Conservation (phyloP, 148 eudicot genomes). For the Dysphania ambrosioides region DNA sequence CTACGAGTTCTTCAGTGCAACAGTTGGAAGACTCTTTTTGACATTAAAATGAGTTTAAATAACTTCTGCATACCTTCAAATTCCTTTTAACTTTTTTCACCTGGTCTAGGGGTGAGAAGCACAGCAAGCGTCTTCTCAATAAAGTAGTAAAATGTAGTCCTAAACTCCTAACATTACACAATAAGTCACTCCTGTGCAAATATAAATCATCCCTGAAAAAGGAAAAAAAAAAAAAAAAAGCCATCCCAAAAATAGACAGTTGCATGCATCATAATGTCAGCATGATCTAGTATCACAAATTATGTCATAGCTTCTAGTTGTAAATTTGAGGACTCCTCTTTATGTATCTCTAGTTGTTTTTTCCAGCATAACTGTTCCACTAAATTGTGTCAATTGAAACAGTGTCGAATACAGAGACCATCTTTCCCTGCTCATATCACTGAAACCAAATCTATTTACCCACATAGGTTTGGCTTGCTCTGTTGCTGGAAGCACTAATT, state of each 20-base stretch:
- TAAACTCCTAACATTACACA: no score
- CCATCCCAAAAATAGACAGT: background rate
- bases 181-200: no score
- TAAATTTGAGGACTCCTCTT: background rate
- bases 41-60: background rate
- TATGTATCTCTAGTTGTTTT: constrained; percentile 27
- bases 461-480: constrained; percentile 78
- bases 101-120: no score
- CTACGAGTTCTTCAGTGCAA: background rate
- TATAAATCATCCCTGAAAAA: no score
- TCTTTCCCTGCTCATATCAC: no score
- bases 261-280: background rate
- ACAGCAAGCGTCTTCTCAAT: no score
- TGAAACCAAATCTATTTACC: constrained; percentile 74
- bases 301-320: background rate
- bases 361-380: background rate
- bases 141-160: no score
- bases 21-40: background rate
- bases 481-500: constrained; percentile 81
- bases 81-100: no score
- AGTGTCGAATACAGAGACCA: no score
- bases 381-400: background rate
- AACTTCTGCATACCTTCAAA: no score
- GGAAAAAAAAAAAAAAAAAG: no score
- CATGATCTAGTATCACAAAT: background rate